Conservation (phyloP, 192 early-diverging fungal genomes). For the Podila clonocystis region DNA sequence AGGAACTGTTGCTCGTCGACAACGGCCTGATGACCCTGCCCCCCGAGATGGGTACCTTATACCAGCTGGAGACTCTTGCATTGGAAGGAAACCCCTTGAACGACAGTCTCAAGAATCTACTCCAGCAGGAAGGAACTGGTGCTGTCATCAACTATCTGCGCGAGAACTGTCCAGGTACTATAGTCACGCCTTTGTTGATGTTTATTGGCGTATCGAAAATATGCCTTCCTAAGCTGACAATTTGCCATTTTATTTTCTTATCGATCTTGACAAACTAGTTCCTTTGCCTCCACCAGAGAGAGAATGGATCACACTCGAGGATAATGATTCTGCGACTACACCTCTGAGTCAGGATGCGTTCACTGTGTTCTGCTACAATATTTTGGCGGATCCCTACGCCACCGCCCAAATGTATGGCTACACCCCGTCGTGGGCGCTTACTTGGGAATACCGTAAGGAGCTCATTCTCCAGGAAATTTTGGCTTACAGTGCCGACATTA, state of each 20-base stretch:
- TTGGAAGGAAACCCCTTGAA: slow-evolving; percentile 96
- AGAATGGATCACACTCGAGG: slow-evolving; percentile 91
- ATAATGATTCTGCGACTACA: slow-evolving; percentile 65
- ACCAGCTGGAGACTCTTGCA: slow-evolving; percentile 89
- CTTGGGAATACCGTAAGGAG: slow-evolving; percentile 95
- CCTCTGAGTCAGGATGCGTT: slow-evolving; percentile 76
- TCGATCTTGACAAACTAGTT: slow-evolving; percentile 54
- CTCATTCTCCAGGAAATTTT: slow-evolving; percentile 86
- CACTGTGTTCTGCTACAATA: slow-evolving; percentile 94
- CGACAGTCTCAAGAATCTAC: slow-evolving; percentile 77
- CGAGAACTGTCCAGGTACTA: slow-evolving; percentile 84
- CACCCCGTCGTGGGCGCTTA: slow-evolving; percentile 93
- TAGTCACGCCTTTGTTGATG: neutral
- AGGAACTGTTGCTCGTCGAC: slow-evolving; percentile 91
- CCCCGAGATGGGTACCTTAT: slow-evolving; percentile 88
- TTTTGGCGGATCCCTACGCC: slow-evolving; percentile 89
- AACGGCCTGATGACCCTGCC: slow-evolving; percentile 89
- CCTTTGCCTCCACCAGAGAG: slow-evolving; percentile 83
- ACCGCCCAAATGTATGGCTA: slow-evolving; percentile 91
- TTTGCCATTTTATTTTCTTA: too few species aligned
- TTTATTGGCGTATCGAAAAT: neutral
- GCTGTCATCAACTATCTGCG: slow-evolving; percentile 87
- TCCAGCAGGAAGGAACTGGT: slow-evolving; percentile 89
- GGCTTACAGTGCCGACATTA: slow-evolving; percentile 88
- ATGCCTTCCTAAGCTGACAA: too few species aligned